Evolutionary conservation across 2,329 filamentous ascomycete genomes (phyloP), one percentile per base, ranked within the genome.

Genomic region (Trichophyton benhamiae): DNA sequence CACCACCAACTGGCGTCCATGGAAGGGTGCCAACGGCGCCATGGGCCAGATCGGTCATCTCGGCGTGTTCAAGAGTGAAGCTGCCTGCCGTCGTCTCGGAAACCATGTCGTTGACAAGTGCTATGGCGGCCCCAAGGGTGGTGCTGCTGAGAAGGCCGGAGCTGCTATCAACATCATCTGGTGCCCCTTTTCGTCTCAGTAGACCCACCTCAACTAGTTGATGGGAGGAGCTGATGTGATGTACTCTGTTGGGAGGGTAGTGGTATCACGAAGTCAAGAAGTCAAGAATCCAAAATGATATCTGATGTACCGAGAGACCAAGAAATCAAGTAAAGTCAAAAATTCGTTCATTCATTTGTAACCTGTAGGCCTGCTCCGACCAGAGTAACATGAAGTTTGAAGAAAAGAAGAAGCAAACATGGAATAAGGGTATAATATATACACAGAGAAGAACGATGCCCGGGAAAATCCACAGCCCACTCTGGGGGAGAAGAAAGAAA

Each of bases 291-390:
- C 27, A 30, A 30, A 7, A 30, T 30, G 9, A 22, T 48, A 27
- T 52, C 46, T 25, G 9, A 13, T 52, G 22, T 27, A 48, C 44
- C 11, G n/a, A 22, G n/a, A 22, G 17, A 22, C 17, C 44, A 48
- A 48, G 44, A 8, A 48, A 38, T 13, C 33, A 38, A 20, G 46
- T 52, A 22, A 27, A 52, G 46, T 52, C 22, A 25, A 52, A 27
- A 52, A 52, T 52, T 52, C 46, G 46, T 52, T 25, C n/a, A 52
- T 52, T 52, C 46, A 52, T 52, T 52, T 52, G 46, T 52, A 52
- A 52, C 25, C 25, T 52, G 46, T 52, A 52, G 46, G 46, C 46
- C 22, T 25, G 46, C 46, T 52, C 46, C 20, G 46, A 52, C 11
- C 46, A 25, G 20, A 52, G 22, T 52, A 52, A 27, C 20, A 52